Base-by-base conservation (phyloP, 768 basidiomycete genomes). In the Cytidiella melzeri region DNA sequence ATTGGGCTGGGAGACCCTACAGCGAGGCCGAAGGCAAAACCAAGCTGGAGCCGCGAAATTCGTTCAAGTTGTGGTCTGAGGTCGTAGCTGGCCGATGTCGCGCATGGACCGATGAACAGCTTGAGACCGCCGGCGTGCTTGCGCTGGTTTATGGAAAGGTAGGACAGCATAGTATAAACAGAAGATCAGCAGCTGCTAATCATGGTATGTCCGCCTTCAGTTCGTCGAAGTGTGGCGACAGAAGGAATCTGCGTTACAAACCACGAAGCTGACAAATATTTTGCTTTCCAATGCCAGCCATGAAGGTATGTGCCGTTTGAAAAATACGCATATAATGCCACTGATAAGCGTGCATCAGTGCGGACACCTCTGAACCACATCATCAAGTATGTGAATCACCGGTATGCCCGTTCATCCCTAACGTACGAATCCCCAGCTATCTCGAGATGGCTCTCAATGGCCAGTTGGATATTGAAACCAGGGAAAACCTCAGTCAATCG, bases 211-310 rank as follows among this genome's bases (percentile, higher is more conserved):
- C 28, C 12, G 36, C 20, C n/a, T n/a, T 13, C 50, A 84, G 79
- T 90, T 89, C 70, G 89, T 90, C 54, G 84, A 86, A 59, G 88
- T 89, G 5, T 91, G 88, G 88, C 67, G 88, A 54, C 82, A 90
- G 63, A 89, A 88, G 62, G 85, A 91, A 62, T 76, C 69, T 36
- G 86, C 84, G 2, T 59, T 87, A 50, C 79, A 84, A 52, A 77
- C 79, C 4, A 89, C 81, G 28, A 83, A 81, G 61, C 66, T 90
- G 20, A 87, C 87, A 2, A 84, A 82, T 47, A 67, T 91, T 11
- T 60, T 92, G 30, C 67, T 92, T 6, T 83, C 84, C 5, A 90
- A 92, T 64, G 88, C 88, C 4, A 84, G 81, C 53, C 88, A 92
- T 59, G 89, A 91, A 73, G 84, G 86, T 79, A 57, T 43, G 44